Base-by-base conservation (phyloP, 371 early-diverging fungal genomes). In the Nematocida minor region DNA sequence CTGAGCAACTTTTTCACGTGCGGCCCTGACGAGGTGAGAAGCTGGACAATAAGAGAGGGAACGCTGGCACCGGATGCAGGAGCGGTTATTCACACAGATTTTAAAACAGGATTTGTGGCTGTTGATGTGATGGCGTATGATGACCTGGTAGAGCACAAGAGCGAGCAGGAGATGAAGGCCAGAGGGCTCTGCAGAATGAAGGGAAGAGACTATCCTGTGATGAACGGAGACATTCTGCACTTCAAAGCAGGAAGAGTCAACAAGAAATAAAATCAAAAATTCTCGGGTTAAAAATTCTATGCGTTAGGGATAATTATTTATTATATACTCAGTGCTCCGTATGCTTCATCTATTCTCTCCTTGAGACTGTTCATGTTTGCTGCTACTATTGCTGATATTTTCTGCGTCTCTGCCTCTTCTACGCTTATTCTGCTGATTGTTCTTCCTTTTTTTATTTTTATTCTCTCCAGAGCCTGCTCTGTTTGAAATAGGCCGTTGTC, bases 1-100 rank as follows among this genome's bases (percentile, higher is more conserved):
- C 87, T 98, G 27, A 89, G 91, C 80, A 94, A 94, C 87, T 97
- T 90, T 87, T 98, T 97, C 85, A 98, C 99, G 2, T 91, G 89
- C 63, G 97, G 97, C 60, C 88, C 89, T 7, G 90, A 90, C 79
- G 96, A 96, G 86, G 84, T 84, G 31, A 74, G 69, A 63, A 67
- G 80, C 53, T 86, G 85, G 85, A 86, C 81, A 16, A 82, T 85
- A 66, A 88, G 94, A 69, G 90, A 90, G 79, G 87, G 87, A 32
- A 91, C 91, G 4, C 91, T 91, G 84, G 95, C 95, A 32, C 94
- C 95, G 29, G 90, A 93, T 67, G 97, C 99, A 32, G 99, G 96
- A 18, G 91, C 93, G 71, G 92, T 92, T 2, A 92, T 93, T 74
- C 93, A 93, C 87, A 89, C 91, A 34, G 97, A 97, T 82, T 95